Percentiles rank a stretch among this genome's conserved stretches.
Conservation (phyloP, 2,329 filamentous ascomycete species). For the Nannizzia gypsea region DNA sequence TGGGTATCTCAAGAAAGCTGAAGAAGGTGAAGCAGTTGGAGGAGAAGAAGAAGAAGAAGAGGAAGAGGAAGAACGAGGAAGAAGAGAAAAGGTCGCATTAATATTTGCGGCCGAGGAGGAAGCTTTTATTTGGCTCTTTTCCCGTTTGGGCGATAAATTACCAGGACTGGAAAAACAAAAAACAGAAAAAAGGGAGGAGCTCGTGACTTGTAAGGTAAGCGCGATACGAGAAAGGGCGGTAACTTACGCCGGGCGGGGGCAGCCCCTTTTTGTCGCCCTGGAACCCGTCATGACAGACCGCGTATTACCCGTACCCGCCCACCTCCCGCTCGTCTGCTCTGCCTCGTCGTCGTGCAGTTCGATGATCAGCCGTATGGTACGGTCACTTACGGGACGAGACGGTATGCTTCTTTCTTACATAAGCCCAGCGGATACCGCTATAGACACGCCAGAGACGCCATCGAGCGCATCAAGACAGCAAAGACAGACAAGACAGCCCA, state of each 20-base stretch:
- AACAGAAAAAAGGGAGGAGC: not conserved
- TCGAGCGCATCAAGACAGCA: not conserved
- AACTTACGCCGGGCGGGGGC: not conserved
- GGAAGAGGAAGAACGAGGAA: slow-evolving; percentile 16
- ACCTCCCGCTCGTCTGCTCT: not conserved
- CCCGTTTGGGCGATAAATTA: not conserved
- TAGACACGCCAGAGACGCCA: not conserved
- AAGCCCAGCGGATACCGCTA: not conserved
- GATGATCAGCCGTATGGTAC: not conserved
- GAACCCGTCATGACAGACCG: not conserved
- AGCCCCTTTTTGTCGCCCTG: not conserved
- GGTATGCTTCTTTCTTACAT: not conserved
- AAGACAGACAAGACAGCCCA: not conserved
- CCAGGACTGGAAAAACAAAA: not conserved
- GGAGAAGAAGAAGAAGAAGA: slow-evolving; percentile 16
- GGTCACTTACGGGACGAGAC: not conserved
- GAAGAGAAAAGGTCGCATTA: slow-evolving; percentile 8
- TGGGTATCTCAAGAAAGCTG: slow-evolving; percentile 31
- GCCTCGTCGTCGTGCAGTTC: too few relatives aligned
- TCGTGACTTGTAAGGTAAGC: not conserved
- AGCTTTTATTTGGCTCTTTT: not conserved
- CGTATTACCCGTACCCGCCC: not conserved
- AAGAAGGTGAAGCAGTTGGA: slow-evolving; percentile 15
- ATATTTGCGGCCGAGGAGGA: not conserved
- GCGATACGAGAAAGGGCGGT: not conserved